These are phyloP conservation scores for Pyrenopolyporus hunteri DNA, from an alignment of 495 filamentous ascomycete species.

Conservation along the genomic window DNA sequence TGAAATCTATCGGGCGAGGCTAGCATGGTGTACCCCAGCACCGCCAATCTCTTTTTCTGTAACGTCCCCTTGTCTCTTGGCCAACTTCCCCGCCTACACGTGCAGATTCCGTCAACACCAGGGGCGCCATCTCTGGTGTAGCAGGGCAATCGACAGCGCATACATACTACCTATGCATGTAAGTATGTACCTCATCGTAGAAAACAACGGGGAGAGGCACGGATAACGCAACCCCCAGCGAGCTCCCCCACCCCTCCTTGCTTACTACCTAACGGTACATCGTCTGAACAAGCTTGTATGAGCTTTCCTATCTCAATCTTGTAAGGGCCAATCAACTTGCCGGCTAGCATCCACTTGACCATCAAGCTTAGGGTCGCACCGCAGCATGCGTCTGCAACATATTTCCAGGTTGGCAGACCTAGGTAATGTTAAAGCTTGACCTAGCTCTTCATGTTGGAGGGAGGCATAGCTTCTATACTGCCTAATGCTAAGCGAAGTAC, in stretches of 20 bases:
- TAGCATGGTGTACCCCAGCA: constrained; percentile 32
- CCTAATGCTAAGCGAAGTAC: constrained; percentile 1
- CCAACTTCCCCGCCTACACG: constrained; percentile 29
- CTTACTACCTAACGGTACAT: constrained; percentile 6
- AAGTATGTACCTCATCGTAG: constrained; percentile 7
- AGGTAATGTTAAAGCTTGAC: neutral
- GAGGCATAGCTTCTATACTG: neutral
- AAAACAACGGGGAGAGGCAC: constrained; percentile 16
- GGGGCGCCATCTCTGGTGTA: constrained; percentile 3
- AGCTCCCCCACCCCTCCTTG: constrained; percentile 3
- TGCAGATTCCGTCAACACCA: constrained; percentile 14
- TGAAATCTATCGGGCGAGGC: constrained; percentile 17
- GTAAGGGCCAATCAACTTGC: constrained; percentile 14
- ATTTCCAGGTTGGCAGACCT: constrained; percentile 23
- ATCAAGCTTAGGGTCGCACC: constrained; percentile 32
- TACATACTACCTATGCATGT: neutral
- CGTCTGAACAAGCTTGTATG: constrained; percentile 22
- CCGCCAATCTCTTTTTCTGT: constrained; percentile 34
- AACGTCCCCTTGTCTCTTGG: constrained; percentile 28
- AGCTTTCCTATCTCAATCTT: constrained; percentile 13
- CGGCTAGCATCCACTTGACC: constrained; percentile 26
- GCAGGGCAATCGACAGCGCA: neutral
- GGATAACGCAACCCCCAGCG: neutral
- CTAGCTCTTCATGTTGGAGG: neutral
- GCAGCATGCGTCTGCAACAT: constrained; percentile 25